Base-by-base conservation (phyloP, 148 eudicot species). In the Fagopyrum esculentum region DNA sequence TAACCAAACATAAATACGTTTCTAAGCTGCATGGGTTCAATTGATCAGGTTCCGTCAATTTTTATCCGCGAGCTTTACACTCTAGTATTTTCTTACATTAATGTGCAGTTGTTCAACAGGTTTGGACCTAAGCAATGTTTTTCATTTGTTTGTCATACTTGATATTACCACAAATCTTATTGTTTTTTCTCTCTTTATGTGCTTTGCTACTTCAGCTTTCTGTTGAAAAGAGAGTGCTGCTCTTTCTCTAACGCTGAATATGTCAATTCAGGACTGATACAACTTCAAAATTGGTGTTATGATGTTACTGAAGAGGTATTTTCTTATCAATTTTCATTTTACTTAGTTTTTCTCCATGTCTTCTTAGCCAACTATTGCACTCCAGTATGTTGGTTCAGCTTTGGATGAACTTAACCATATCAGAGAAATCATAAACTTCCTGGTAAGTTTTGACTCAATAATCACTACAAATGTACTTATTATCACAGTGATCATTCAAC, bases 391-490 rank as follows among this genome's bases (percentile, higher is more conserved):
- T 77, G 98, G 98, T 61, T 77, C 89, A 4, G 86, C 98, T 47
- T 93, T 96, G 98, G 96, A 93, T 76, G 96, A 93, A 84, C 93
- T 93, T 66, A 90, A 84, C 86, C 96, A 93, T 78, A 90, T 93
- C 50, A 87, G 96, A 79, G 96, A 93, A 77, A 89, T 93, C 66
- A 90, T 90, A 77, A 93, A 89, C 55, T 93, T 93, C 80, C 81
- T 15, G 57, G 57, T 15, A 51, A 10, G 15, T 51, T 16, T 35
- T 35, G 40, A 35, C 40, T 52, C n/a, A 52, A 52, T 52, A 52
- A 16, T 52, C 56, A 52, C 6, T 52, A 17, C 11, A 4, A 12
- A 52, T 16, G 57, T 15, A 13, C 11, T 13, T 52, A 6, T 52
- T 15, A 12, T 6, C 11, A 4, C 40, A 15, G 11, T 52, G 57